Evolutionary conservation across 768 basidiomycete species (phyloP).

Genomic region (Suillus fuscotomentosus): DNA sequence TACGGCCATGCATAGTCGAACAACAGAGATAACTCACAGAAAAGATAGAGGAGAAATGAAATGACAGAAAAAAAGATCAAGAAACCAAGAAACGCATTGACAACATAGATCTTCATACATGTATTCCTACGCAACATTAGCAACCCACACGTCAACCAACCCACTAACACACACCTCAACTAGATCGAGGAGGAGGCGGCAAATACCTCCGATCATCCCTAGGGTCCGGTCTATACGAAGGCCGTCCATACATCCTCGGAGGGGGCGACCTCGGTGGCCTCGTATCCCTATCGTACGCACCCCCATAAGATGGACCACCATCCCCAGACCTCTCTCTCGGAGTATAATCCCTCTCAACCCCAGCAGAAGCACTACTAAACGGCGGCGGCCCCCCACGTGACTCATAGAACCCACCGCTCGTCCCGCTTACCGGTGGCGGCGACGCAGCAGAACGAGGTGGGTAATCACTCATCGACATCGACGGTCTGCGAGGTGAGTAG

Average conservation of each 20-base stretch:
- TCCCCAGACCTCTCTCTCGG: constrained; percentile 13
- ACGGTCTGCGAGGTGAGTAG: constrained; percentile 32
- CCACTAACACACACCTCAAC: not conserved
- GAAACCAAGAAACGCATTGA: not conserved
- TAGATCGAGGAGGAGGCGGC: constrained; percentile 24
- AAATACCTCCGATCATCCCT: constrained; percentile 39
- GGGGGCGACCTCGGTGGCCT: constrained; percentile 25
- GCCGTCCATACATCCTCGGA: constrained; percentile 16
- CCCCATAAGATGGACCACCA: constrained; percentile 25
- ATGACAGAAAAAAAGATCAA: not conserved
- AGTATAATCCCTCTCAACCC: constrained; percentile 36
- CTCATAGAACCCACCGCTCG: constrained; percentile 34
- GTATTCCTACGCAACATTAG: not conserved
- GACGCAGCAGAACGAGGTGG: constrained; percentile 20
- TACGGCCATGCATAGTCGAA: not conserved
- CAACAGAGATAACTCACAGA: not conserved
- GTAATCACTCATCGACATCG: constrained; percentile 18
- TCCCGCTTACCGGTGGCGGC: constrained; percentile 23
- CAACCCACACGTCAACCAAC: not conserved
- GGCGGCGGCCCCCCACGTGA: constrained; percentile 15
- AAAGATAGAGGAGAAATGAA: not conserved
- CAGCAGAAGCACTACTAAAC: constrained; percentile 17
- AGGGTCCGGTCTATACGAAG: constrained; percentile 18
- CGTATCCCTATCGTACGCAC: constrained; percentile 37
- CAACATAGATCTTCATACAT: not conserved